Base-by-base conservation (phyloP, 2,329 filamentous ascomycete species). In the Penicillium sp. region DNA sequence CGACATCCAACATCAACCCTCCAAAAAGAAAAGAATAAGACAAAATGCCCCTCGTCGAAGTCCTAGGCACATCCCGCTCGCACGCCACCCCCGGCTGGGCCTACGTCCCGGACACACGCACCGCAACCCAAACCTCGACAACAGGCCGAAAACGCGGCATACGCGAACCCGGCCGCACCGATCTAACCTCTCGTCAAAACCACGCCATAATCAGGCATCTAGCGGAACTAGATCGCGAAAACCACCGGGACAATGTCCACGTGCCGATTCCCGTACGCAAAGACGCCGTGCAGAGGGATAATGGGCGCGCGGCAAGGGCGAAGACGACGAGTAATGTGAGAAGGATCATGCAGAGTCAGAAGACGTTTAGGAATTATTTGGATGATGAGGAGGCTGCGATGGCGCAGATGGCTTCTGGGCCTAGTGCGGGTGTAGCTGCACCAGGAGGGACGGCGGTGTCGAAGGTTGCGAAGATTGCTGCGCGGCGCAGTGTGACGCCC, bases 41-140 rank as follows among this genome's bases (percentile, higher is more conserved):
- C 11, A 55, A 35, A 45, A 86, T 86, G 81, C 83, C 83, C 63
- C 88, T 89, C 65, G 90, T 97, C 65, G 86, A 95, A 73, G 88
- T 96, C 64, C 79, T 97, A 57, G 89, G 90, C 35, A 85, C 84
- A 67, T 78, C 85, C 26, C 85, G 84, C 60, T 85, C 85, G 16
- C 83, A 84, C 46, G 79, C 82, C 46, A 89, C 90, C 1, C 91
- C 93, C 1, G 93, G 93, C 66, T 97, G 91, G 88, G 91, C 91
- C 12, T 96, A 96, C 70, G 90, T 97, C 1, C 86, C 91, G 28
- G 90, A 96, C 68, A 86, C 83, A 16, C 69, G 81, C 71, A 80
- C 82, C 56, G 83, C 55, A 80, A 82, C 12, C 79, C 83, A 9
- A 80, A n/a, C n/a, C 81, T 78, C 68, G 69, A 75, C 72, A 67